A percentile compares a stretch with the other conserved stretches of the same genome.
phyloP scores from a whole-genome alignment of 331 rosid genomes.

The Acacia pycnantha region DNA sequence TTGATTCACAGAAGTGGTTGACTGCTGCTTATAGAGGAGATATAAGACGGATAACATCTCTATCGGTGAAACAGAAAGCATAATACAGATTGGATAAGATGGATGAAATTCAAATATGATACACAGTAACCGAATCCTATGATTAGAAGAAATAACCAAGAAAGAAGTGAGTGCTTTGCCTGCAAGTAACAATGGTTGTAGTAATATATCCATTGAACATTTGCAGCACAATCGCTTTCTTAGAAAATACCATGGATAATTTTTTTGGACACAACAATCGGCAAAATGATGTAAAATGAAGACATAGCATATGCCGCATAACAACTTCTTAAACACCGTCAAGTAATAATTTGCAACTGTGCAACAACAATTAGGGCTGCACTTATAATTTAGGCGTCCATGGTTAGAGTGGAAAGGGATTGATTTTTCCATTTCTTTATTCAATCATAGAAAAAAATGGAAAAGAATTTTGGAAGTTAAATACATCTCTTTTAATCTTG shows the following conservation, averaged over 20 bases:
- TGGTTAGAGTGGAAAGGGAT: neutral
- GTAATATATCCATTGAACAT: slow-evolving; percentile 3
- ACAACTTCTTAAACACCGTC: neutral
- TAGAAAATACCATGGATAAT: neutral
- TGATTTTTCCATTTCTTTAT: neutral
- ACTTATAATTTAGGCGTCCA: slow-evolving; percentile 12
- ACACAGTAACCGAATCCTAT: neutral
- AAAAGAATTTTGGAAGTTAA: neutral
- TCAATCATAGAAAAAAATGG: neutral
- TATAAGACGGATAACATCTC: neutral
- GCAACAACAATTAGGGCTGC: neutral
- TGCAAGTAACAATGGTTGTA: neutral
- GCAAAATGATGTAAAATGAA: neutral
- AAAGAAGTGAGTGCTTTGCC: neutral
- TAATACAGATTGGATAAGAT: neutral
- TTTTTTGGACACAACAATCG: neutral
- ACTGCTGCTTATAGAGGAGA: neutral
- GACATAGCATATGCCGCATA: neutral
- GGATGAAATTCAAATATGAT: neutral
- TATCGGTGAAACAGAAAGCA: neutral
- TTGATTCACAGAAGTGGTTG: neutral
- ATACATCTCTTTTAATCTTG: neutral
- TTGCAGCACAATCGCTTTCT: neutral
- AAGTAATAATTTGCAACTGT: neutral
- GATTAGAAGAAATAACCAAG: slow-evolving; percentile 15